phyloP scores from a whole-genome alignment of 2,329 filamentous ascomycete species.

The Botryotinia narcissicola region DNA sequence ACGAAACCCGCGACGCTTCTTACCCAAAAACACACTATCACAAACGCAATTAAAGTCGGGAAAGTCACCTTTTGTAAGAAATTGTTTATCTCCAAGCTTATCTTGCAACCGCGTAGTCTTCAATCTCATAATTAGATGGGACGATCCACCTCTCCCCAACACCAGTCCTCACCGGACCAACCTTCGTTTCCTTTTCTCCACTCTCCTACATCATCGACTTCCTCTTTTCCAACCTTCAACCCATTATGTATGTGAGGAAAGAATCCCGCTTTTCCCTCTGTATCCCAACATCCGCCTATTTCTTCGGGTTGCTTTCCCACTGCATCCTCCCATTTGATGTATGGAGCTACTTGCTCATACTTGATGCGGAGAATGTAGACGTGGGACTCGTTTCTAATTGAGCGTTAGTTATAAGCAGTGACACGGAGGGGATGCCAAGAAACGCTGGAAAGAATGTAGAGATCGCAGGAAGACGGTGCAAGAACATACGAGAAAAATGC shows the following conservation, averaged over 20 bases:
- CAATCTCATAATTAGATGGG: not conserved
- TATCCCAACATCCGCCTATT: constrained; percentile 33
- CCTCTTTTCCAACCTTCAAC: constrained; percentile 32
- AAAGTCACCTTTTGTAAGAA: not conserved
- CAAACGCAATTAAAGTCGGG: no score
- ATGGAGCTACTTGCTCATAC: constrained; percentile 29
- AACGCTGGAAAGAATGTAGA: not conserved
- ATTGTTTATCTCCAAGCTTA: not conserved
- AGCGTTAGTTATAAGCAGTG: constrained; percentile 7
- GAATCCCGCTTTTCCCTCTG: constrained; percentile 27
- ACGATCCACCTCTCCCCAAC: constrained; percentile 22
- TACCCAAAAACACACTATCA: not conserved
- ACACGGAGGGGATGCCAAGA: constrained; percentile 16
- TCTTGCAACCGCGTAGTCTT: no score
- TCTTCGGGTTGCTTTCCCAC: constrained; percentile 29
- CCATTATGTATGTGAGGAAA: constrained; percentile 37
- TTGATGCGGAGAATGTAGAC: constrained; percentile 33
- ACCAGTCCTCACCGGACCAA: constrained; percentile 31
- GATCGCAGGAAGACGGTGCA: not conserved
- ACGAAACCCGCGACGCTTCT: not conserved
- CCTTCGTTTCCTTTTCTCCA: constrained; percentile 25
- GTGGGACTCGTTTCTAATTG: not conserved
- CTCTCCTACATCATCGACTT: constrained; percentile 30
- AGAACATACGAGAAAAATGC: constrained; percentile 31
- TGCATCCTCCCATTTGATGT: constrained; percentile 32